Percentiles rank a stretch among this genome's conserved stretches.
Conservation (phyloP, 805 yeast species). For the Wickerhamomyces hampshirensis region DNA sequence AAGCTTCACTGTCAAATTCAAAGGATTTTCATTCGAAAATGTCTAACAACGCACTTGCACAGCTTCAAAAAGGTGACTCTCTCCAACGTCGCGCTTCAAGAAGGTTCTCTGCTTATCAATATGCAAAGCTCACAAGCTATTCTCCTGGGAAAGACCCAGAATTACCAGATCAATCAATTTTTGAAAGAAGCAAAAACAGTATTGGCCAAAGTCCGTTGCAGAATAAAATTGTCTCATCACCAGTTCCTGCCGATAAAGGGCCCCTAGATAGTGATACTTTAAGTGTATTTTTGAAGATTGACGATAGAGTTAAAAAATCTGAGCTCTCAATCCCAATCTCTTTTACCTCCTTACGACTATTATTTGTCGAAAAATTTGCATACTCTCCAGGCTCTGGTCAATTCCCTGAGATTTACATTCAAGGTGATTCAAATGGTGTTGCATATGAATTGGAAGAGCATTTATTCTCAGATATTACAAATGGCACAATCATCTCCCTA, state of each 20-base stretch:
- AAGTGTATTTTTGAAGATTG: conserved; percentile 49
- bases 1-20: no score
- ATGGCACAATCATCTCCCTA: conserved; percentile 57
- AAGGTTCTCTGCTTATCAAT: conserved; percentile 90
- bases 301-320: conserved; percentile 52
- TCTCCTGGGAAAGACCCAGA: conserved; percentile 28
- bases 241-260: no score
- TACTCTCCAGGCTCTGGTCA: conserved; percentile 67
- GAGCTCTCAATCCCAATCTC: conserved; percentile 25
- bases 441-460: conserved; percentile 79
- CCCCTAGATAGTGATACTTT: no score
- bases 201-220: conserved; percentile 12
- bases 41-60: conserved; percentile 57
- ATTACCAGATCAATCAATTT: conserved; percentile 21
- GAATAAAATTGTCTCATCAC: not conserved
- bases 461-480: conserved; percentile 49
- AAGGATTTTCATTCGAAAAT: conserved; percentile 8
- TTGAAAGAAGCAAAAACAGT: conserved; percentile 13
- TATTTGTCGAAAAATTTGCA: conserved; percentile 85
- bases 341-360: conserved; percentile 48
- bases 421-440: conserved; percentile 52
- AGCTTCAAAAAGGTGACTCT: conserved; percentile 77
- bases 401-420: conserved; percentile 77
- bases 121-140: conserved; percentile 62
- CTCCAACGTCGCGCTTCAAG: conserved; percentile 91